phyloP scores from a whole-genome alignment of 2,329 filamentous ascomycete species.

The Metarhizium humberi region DNA sequence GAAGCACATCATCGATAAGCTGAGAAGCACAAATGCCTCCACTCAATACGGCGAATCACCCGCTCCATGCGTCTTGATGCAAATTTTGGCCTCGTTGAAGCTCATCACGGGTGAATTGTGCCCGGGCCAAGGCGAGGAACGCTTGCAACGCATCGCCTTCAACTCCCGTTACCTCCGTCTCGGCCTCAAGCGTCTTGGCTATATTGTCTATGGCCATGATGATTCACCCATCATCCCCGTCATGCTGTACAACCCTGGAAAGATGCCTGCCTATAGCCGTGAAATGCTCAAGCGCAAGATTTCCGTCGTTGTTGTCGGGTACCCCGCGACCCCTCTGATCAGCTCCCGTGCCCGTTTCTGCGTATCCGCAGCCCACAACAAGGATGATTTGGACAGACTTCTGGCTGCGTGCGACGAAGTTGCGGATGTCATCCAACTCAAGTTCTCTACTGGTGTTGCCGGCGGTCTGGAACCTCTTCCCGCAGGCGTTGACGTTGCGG shows the following conservation, averaged over 20 bases:
- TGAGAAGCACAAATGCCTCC: slow-evolving; percentile 76
- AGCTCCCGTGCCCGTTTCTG: slow-evolving; percentile 94
- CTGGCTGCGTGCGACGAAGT: slow-evolving; percentile 86
- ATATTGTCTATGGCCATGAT: slow-evolving; percentile 95
- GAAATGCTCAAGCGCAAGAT: slow-evolving; percentile 99
- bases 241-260: slow-evolving; percentile 94
- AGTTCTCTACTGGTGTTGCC: slow-evolving; percentile 93
- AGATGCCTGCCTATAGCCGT: slow-evolving; percentile 96
- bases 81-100: slow-evolving; percentile 78
- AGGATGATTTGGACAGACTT: slow-evolving; percentile 90
- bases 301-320: slow-evolving; percentile 92
- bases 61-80: slow-evolving; percentile 76
- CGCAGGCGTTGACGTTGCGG: slow-evolving; percentile 57
- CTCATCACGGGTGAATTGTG: slow-evolving; percentile 83
- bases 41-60: slow-evolving; percentile 83
- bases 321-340: slow-evolving; percentile 91
- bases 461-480: slow-evolving; percentile 73
- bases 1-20: slow-evolving; percentile 85
- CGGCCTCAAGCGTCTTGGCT: slow-evolving; percentile 90
- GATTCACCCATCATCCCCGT: slow-evolving; percentile 95
- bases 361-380: slow-evolving; percentile 91
- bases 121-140: slow-evolving; percentile 90
- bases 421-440: slow-evolving; percentile 84
- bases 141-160: slow-evolving; percentile 90
- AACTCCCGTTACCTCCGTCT: slow-evolving; percentile 98